Conservation (phyloP, 169 alveolate species). For the Cyclospora cayetanensis region DNA sequence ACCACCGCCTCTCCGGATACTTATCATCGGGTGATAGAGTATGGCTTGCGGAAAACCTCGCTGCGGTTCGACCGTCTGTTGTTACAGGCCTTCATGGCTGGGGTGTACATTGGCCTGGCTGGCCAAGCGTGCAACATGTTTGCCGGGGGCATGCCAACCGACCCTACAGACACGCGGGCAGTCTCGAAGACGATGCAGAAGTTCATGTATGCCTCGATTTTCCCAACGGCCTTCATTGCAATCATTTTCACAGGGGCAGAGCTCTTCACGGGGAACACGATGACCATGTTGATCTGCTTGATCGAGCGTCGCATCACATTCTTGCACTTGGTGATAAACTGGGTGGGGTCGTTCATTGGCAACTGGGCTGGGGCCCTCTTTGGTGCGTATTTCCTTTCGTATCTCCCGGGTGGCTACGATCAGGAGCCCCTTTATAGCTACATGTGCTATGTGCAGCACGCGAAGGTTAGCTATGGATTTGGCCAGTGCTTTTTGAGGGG, state of each 20-base stretch:
- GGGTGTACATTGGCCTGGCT: slow-evolving; percentile 55
- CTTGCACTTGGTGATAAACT: slow-evolving; percentile 34
- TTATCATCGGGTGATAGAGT: slow-evolving; percentile 24
- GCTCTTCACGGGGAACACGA: slow-evolving; percentile 69
- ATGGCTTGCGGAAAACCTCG: slow-evolving; percentile 15
- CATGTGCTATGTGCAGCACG: background rate
- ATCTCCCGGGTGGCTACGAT: slow-evolving; percentile 30
- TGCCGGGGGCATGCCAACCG: slow-evolving; percentile 49
- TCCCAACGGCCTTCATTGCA: slow-evolving; percentile 56
- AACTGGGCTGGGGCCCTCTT: slow-evolving; percentile 56
- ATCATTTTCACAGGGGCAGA: slow-evolving; percentile 68
- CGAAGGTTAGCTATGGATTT: slow-evolving; percentile 5
- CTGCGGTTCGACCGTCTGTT: slow-evolving; percentile 62
- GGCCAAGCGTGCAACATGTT: slow-evolving; percentile 40
- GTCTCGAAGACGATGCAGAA: slow-evolving; percentile 24
- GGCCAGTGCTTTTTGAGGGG: slow-evolving; percentile 30
- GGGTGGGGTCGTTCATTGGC: slow-evolving; percentile 46
- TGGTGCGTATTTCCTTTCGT: slow-evolving; percentile 48
- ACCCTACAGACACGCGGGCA: background rate
- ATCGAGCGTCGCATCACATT: slow-evolving; percentile 22
- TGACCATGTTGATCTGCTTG: slow-evolving; percentile 58
- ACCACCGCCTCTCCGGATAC: slow-evolving; percentile 55
- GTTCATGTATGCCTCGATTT: slow-evolving; percentile 49
- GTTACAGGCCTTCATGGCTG: slow-evolving; percentile 67
- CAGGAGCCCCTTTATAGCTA: background rate